Conservation (phyloP, 2,329 filamentous ascomycete species). For the Fusarium virguliforme region DNA sequence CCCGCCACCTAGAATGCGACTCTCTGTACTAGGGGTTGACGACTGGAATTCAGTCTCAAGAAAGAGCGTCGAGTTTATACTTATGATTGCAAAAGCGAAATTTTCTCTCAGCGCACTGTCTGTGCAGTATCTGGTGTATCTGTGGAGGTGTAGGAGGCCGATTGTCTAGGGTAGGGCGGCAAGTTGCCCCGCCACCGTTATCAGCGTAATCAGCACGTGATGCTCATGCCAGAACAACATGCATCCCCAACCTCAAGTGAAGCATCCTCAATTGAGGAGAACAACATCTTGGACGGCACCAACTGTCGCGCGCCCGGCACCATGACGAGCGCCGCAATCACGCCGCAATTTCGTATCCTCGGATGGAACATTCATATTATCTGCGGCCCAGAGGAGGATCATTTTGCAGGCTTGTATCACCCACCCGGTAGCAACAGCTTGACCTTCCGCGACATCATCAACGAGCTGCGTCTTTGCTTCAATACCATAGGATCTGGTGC, state of each 20-base stretch:
- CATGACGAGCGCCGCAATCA: slow-evolving; percentile 17
- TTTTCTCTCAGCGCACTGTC: too few species aligned
- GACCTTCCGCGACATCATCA: slow-evolving; percentile 17
- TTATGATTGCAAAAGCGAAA: too few species aligned
- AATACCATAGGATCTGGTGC: background rate
- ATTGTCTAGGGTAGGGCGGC: too few species aligned
- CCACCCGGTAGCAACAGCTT: slow-evolving; percentile 3
- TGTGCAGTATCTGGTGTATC: too few species aligned
- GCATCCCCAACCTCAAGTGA: background rate
- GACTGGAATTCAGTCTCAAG: too few species aligned
- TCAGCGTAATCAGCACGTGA: background rate
- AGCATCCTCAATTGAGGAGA: background rate
- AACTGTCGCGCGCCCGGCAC: background rate
- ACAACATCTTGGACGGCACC: background rate
- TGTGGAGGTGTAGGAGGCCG: too few species aligned
- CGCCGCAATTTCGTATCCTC: slow-evolving; percentile 20
- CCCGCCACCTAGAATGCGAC: too few species aligned
- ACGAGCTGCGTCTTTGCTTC: slow-evolving; percentile 14
- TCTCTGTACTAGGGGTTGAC: too few species aligned
- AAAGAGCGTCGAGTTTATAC: too few species aligned
- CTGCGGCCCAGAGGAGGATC: slow-evolving; percentile 10
- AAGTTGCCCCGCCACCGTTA: too few species aligned
- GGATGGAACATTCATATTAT: slow-evolving; percentile 32
- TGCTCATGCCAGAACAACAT: background rate
- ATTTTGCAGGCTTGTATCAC: slow-evolving; percentile 11